Conservation (phyloP, 2,329 filamentous ascomycete genomes). For the Chaetoscypha palmicola region DNA sequence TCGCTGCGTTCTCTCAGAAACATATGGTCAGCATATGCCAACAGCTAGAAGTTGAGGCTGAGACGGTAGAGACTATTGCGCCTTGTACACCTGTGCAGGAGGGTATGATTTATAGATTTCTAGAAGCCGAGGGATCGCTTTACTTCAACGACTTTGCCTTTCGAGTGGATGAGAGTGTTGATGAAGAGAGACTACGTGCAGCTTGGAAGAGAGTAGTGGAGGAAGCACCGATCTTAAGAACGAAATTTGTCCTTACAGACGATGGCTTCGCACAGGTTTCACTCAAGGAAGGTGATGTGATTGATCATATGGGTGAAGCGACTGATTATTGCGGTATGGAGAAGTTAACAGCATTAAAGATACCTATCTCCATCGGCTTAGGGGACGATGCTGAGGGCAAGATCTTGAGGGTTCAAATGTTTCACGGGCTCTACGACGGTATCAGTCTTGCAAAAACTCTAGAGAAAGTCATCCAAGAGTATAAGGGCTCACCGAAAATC, state of each 20-base stretch:
- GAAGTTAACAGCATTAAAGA: slow-evolving; percentile 23
- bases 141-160: slow-evolving; percentile 78
- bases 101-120: slow-evolving; percentile 70
- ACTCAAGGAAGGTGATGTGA: slow-evolving; percentile 35
- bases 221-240: slow-evolving; percentile 60
- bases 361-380: slow-evolving; percentile 21
- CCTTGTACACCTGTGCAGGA: slow-evolving; percentile 84
- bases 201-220: slow-evolving; percentile 52
- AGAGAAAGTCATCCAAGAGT: slow-evolving; percentile 46
- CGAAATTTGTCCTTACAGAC: slow-evolving; percentile 62
- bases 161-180: slow-evolving; percentile 39
- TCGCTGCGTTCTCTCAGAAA: slow-evolving; percentile 35
- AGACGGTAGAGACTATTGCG: slow-evolving; percentile 62
- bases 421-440: slow-evolving; percentile 85
- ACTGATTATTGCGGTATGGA: slow-evolving; percentile 22
- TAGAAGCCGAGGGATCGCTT: slow-evolving; percentile 47
- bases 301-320: slow-evolving; percentile 39
- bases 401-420: slow-evolving; percentile 59
- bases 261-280: slow-evolving; percentile 74
- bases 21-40: slow-evolving; percentile 32
- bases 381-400: not conserved
- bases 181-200: slow-evolving; percentile 40
- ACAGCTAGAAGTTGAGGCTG: slow-evolving; percentile 42
- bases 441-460: slow-evolving; percentile 67
- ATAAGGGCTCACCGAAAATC: slow-evolving; percentile 32